Base-by-base conservation (phyloP, 202 grass and related monocot species). In the Panicum hallii region DNA sequence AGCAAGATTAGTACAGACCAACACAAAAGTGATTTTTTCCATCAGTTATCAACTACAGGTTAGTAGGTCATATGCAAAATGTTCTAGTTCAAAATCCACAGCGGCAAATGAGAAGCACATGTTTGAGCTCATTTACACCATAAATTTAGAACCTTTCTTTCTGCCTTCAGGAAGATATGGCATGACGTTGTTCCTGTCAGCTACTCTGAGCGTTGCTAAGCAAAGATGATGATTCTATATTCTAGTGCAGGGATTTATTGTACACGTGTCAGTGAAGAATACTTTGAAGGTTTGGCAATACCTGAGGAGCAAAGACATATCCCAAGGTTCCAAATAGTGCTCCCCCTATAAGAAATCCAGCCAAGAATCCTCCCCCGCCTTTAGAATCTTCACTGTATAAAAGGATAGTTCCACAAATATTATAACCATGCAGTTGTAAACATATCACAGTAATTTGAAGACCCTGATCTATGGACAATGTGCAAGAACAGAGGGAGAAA, bases 271-370 rank as follows among this genome's bases (percentile, higher is more conserved):
- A 45, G 19, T 49, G 20, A 7, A 80, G 12, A 34, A 70, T 50
- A 38, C 36, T 38, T 38, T 4, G 36, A 53, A 71, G 45, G 56
- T 65, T 67, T 41, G 15, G 36, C 23, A 72, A 60, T 79, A 94
- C 89, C 92, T 94, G 92, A 20, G 88, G 92, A 42, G 88, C 80
- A 89, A 94, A 89, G 15, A 89, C 75, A 46, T 94, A 94, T 57
- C 86, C 86, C 44, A 94, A 50, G 44, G 92, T 89, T 89, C 92
- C 92, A 82, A 94, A 94, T 9, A 94, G 67, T 63, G 92, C 92
- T 53, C 86, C 92, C 20, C 92, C 92, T 75, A 94, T 83, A 70
- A 94, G 83, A 85, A 94, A 91, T 44, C 92, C 92, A 30, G 86
- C 26, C 78, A 91, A 50, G 82, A 94, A 94, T 78, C 87, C 92